Conservation (phyloP, 1,284 basidiomycete species). For the Ganoderma sinense region DNA sequence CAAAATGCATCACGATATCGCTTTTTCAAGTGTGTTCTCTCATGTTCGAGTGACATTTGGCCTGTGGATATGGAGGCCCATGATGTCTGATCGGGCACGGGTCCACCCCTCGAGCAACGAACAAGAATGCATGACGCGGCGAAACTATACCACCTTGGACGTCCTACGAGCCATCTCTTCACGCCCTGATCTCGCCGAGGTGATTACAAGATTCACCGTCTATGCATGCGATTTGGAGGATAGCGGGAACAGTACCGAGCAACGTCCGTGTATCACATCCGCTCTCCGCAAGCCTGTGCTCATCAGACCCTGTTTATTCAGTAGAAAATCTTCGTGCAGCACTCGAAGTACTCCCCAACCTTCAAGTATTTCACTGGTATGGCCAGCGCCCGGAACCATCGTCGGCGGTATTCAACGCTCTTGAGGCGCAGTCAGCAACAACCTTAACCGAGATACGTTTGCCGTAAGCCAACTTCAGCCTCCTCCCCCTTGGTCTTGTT, state of each 20-base stretch:
- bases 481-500: neutral
- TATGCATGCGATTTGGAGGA: neutral
- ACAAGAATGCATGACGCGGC: neutral
- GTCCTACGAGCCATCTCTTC: neutral
- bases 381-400: neutral
- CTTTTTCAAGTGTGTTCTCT: slow-evolving; percentile 4
- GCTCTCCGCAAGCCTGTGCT: neutral
- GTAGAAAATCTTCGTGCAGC: neutral
- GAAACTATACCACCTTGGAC: neutral
- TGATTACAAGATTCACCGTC: neutral
- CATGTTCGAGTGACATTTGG: slow-evolving; percentile 3
- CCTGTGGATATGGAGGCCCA: neutral
- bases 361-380: neutral
- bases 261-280: neutral
- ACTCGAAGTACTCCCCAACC: neutral
- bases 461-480: neutral
- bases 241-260: neutral
- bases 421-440: neutral
- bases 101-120: neutral
- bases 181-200: neutral
- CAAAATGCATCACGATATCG: neutral
- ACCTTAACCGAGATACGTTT: neutral
- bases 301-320: neutral
- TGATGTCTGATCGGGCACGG: neutral
- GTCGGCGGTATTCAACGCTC: neutral